These are phyloP conservation scores for Debaryomyces coudertii DNA, from an alignment of 1,139 yeast species.

Conservation along the genomic window DNA sequence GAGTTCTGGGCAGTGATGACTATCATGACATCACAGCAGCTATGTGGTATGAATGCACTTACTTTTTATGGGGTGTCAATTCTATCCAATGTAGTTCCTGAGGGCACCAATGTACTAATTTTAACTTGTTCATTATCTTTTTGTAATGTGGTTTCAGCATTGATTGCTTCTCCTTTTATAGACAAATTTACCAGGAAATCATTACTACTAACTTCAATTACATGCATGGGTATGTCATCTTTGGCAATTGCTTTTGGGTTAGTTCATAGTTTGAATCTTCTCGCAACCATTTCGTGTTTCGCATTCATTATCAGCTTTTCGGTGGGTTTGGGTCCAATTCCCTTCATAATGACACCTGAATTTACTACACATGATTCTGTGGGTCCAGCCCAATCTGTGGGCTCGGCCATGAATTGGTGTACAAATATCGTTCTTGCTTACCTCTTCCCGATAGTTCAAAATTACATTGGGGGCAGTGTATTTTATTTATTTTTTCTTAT, in stretches of 20 bases:
- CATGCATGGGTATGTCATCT: constrained; percentile 65
- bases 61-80: constrained; percentile 45
- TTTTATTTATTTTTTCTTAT: constrained; percentile 33
- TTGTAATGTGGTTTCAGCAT: constrained; percentile 34
- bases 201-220: constrained; percentile 60
- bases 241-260: constrained; percentile 48
- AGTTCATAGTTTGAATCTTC: constrained; percentile 49
- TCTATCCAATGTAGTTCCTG: constrained; percentile 28
- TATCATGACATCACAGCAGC: constrained; percentile 44
- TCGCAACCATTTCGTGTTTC: constrained; percentile 64
- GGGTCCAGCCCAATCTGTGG: constrained; percentile 85
- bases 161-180: constrained; percentile 37
- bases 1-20: constrained; percentile 35
- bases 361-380: constrained; percentile 73
- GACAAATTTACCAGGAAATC: constrained; percentile 70
- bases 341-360: constrained; percentile 81
- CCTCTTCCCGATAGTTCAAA: constrained; percentile 59
- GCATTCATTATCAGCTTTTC: constrained; percentile 79
- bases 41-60: constrained; percentile 46
- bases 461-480: constrained; percentile 31
- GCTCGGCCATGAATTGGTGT: constrained; percentile 83
- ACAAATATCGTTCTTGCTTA: constrained; percentile 80
- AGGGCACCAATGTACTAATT: constrained; percentile 28
- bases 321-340: constrained; percentile 87
- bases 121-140: constrained; percentile 36